phyloP scores from a whole-genome alignment of 768 basidiomycete genomes.

The Tubosaeta sp. region DNA sequence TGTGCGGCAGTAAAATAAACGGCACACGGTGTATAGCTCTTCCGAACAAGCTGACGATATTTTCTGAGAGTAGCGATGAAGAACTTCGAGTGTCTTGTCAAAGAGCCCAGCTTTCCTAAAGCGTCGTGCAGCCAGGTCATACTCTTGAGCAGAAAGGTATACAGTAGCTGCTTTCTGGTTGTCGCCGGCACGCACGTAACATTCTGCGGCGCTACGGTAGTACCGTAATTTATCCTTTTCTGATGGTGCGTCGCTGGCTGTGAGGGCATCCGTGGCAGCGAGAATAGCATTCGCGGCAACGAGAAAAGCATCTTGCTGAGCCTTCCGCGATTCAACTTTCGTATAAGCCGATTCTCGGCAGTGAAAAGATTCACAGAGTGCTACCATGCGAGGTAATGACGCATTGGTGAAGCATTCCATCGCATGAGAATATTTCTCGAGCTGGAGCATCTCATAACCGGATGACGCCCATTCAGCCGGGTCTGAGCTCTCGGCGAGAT shows the following conservation, averaged over 20 bases:
- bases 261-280: constrained; percentile 31
- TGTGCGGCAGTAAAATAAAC: constrained; percentile 42
- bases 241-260: constrained; percentile 2
- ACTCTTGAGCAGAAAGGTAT: constrained; percentile 42
- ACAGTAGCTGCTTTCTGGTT: constrained; percentile 41
- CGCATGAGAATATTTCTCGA: constrained; percentile 45
- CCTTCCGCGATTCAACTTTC: constrained; percentile 18
- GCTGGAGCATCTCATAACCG: constrained; percentile 37
- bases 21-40: constrained; percentile 42
- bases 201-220: constrained; percentile 42
- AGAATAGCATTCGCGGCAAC: constrained; percentile 49
- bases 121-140: constrained; percentile 39
- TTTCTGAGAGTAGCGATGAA: constrained; percentile 31
- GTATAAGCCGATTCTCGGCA: constrained; percentile 48
- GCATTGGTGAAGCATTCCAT: constrained; percentile 53
- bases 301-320: constrained; percentile 36
- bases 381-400: constrained; percentile 36
- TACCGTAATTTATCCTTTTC: constrained; percentile 32
- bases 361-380: constrained; percentile 49
- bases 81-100: constrained; percentile 48
- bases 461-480: constrained; percentile 42
- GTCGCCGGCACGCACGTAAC: constrained; percentile 40
- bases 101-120: constrained; percentile 50
- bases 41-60: constrained; percentile 31
- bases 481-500: constrained; percentile 51